These are phyloP conservation scores for Phytophthora tubulina DNA, from an alignment of 352 stramenopile genomes.

Conservation along the genomic window DNA sequence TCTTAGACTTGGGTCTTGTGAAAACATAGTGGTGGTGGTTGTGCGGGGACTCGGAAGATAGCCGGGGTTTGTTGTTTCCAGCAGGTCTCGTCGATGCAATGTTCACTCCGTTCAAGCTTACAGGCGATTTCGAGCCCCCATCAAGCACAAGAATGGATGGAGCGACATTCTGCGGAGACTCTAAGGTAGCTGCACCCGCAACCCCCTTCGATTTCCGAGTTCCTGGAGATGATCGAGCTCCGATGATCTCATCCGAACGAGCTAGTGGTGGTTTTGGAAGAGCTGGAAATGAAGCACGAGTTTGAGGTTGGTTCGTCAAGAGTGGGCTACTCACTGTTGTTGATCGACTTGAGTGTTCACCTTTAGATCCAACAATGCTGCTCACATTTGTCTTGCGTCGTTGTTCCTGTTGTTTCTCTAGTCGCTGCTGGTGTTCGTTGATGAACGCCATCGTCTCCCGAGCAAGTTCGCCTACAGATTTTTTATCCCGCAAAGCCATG, in stretches of 20 bases:
- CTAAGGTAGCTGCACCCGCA: background rate
- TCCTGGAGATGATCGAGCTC: background rate
- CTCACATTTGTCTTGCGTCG: constrained; percentile 12
- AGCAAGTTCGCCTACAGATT: constrained; percentile 70
- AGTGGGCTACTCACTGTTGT: constrained; percentile 7
- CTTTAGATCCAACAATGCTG: background rate
- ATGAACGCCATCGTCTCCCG: constrained; percentile 67
- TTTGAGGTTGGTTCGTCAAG: constrained; percentile 8
- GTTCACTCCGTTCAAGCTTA: constrained; percentile 41
- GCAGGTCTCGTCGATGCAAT: constrained; percentile 47
- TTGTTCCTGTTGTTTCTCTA: constrained; percentile 30
- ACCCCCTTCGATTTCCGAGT: background rate
- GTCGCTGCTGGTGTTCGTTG: constrained; percentile 47
- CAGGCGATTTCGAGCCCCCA: constrained; percentile 26
- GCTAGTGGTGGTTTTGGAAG: constrained; percentile 26
- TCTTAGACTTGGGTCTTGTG: constrained; percentile 50
- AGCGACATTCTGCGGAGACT: background rate
- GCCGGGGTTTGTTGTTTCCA: constrained; percentile 26
- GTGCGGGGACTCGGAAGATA: constrained; percentile 15
- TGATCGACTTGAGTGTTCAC: background rate
- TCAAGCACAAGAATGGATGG: constrained; percentile 29
- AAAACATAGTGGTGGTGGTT: constrained; percentile 55
- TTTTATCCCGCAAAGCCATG: constrained; percentile 45
- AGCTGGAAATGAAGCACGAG: constrained; percentile 26
- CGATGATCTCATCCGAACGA: constrained; percentile 3